Percentiles rank a stretch among this genome's conserved stretches.
phyloP scores from a whole-genome alignment of 306 rosid genomes.

The Vachellia collinsii region DNA sequence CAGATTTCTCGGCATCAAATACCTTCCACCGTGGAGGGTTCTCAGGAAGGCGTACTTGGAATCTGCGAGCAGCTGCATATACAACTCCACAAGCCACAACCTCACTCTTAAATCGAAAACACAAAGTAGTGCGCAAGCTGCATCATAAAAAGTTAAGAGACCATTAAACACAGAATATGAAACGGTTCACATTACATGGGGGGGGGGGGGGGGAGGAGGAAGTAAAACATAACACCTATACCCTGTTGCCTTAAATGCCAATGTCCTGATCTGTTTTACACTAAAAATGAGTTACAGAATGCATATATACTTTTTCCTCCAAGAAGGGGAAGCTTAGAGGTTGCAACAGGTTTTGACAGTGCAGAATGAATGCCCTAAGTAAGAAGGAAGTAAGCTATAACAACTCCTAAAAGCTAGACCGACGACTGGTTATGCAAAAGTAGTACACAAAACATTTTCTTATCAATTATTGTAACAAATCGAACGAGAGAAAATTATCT shows the following conservation, averaged over 20 bases:
- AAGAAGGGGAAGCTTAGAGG: neutral
- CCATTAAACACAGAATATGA: neutral
- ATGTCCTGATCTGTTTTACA: neutral
- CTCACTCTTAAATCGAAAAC: slow-evolving; percentile 94
- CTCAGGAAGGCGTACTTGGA: slow-evolving; percentile 94
- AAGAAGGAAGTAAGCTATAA: neutral
- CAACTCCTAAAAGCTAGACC: neutral
- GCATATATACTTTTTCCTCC: too few relatives aligned
- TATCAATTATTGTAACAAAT: too few relatives aligned
- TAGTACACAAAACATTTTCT: neutral
- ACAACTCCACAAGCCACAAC: slow-evolving; percentile 98
- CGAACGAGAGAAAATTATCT: too few relatives aligned
- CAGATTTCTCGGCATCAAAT: slow-evolving; percentile 91
- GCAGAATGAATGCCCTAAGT: neutral
- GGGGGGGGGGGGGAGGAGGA: neutral
- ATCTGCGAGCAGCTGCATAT: slow-evolving; percentile 92
- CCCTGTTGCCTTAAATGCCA: neutral
- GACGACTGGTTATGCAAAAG: neutral
- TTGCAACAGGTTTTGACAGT: neutral
- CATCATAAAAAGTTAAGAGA: slow-evolving; percentile 29
- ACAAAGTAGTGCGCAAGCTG: slow-evolving; percentile 92
- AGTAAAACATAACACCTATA: neutral
- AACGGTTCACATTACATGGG: neutral
- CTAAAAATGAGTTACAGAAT: neutral
- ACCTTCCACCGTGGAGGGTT: slow-evolving; percentile 99